A percentile compares a stretch with the other conserved stretches of the same genome.
These are phyloP conservation scores for Metrosideros polymorpha DNA, from an alignment of 441 rosid species.

Conservation along the genomic window DNA sequence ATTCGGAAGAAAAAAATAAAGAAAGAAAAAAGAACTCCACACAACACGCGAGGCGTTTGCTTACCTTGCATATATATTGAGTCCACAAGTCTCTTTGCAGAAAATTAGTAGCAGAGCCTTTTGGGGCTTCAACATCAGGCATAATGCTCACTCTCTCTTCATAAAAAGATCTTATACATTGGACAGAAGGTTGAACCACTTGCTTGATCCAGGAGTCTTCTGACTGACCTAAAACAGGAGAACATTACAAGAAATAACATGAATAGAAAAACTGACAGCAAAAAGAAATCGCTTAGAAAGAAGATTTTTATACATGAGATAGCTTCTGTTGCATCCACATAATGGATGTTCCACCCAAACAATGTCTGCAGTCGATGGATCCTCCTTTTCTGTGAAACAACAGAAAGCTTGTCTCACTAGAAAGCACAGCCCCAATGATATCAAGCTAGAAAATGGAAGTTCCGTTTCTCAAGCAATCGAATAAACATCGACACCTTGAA, in stretches of 20 bases:
- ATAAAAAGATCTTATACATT: constrained; percentile 34
- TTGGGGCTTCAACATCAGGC: not conserved
- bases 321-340: constrained; percentile 62
- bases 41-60: not conserved
- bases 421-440: not conserved
- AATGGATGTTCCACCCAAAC: constrained; percentile 72
- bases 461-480: not conserved
- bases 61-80: constrained; percentile 68
- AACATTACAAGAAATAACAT: not conserved
- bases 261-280: not conserved
- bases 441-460: not conserved
- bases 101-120: constrained; percentile 2
- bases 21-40: not conserved
- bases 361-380: constrained; percentile 41
- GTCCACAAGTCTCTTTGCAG: constrained; percentile 73
- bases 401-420: not conserved
- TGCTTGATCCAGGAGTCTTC: constrained; percentile 59
- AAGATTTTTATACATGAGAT: constrained; percentile 27
- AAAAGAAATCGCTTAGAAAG: not conserved
- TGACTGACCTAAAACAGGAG: constrained; percentile 33
- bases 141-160: constrained; percentile 11
- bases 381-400: constrained; percentile 65
- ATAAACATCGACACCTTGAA: not conserved
- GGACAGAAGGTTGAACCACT: constrained; percentile 54
- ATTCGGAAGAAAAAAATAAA: not conserved